Evolutionary conservation across 768 basidiomycete genomes (phyloP).

Genomic region (Auricularia heimuer): DNA sequence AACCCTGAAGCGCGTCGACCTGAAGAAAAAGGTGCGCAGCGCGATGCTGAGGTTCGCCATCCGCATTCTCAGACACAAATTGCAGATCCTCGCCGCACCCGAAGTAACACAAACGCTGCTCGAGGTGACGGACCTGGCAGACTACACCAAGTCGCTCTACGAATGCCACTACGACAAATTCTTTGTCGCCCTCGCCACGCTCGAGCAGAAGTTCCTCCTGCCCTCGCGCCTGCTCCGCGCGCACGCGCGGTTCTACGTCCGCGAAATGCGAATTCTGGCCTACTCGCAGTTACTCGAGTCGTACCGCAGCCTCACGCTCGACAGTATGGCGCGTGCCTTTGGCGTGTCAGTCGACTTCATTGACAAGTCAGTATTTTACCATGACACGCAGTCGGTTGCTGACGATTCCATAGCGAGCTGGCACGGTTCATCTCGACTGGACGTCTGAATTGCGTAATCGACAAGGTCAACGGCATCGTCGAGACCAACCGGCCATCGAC

Average conservation of each 20-base stretch:
- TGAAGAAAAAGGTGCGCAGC: conserved; percentile 74
- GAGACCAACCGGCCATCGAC: conserved; percentile 73
- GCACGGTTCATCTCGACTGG: conserved; percentile 86
- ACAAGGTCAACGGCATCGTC: conserved; percentile 90
- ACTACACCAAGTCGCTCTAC: conserved; percentile 79
- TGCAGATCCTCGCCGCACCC: conserved; percentile 70
- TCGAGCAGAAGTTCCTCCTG: conserved; percentile 82
- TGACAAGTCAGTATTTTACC: conserved; percentile 52
- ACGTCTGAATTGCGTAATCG: conserved; percentile 78
- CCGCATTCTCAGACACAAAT: too few species aligned
- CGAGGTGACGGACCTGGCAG: conserved; percentile 71
- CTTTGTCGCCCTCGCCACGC: conserved; percentile 80
- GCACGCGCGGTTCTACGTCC: conserved; percentile 82
- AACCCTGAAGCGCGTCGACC: conserved; percentile 66
- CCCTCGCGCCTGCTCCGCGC: conserved; percentile 78
- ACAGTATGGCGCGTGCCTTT: conserved; percentile 76
- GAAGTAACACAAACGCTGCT: conserved; percentile 83
- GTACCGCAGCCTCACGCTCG: conserved; percentile 81
- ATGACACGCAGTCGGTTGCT: conserved; percentile 3
- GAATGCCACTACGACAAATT: conserved; percentile 93
- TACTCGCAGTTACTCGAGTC: conserved; percentile 88
- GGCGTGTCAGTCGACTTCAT: conserved; percentile 85
- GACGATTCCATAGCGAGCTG: conserved; percentile 50
- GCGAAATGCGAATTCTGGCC: conserved; percentile 93
- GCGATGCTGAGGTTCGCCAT: neutral